Evolutionary conservation across 2,329 filamentous ascomycete genomes (phyloP).

Genomic region (Aurifilum marmelostoma): DNA sequence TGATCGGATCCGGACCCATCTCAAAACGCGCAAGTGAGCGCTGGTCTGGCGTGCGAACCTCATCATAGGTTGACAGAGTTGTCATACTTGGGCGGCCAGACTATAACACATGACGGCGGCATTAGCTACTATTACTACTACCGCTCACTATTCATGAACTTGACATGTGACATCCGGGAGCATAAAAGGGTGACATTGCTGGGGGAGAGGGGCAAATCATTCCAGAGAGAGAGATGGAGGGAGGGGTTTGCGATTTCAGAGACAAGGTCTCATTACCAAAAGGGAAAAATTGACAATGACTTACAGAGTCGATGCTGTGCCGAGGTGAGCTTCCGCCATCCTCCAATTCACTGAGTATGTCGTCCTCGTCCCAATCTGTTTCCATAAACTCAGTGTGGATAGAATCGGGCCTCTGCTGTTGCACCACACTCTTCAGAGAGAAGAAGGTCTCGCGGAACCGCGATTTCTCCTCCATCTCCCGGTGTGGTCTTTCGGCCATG

Average conservation of each 20-base stretch:
- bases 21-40: slow-evolving; percentile 29
- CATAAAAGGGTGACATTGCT: too few relatives aligned
- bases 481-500: slow-evolving; percentile 45
- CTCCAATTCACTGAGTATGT: slow-evolving; percentile 60
- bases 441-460: slow-evolving; percentile 63
- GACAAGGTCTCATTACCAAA: too few relatives aligned
- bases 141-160: not conserved
- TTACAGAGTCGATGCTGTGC: slow-evolving; percentile 72
- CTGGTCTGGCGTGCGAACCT: slow-evolving; percentile 69
- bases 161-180: not conserved
- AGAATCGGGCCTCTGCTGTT: slow-evolving; percentile 63
- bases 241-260: too few relatives aligned
- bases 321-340: slow-evolving; percentile 66
- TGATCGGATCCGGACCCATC: slow-evolving; percentile 50
- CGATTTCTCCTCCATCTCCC: slow-evolving; percentile 57
- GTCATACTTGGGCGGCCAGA: slow-evolving; percentile 76
- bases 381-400: slow-evolving; percentile 78
- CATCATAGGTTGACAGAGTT: slow-evolving; percentile 85
- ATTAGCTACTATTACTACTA: slow-evolving; percentile 24
- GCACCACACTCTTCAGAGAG: slow-evolving; percentile 54
- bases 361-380: slow-evolving; percentile 73
- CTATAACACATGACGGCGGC: slow-evolving; percentile 49
- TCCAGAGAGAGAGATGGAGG: not conserved
- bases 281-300: too few relatives aligned
- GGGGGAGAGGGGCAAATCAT: too few relatives aligned